Base-by-base conservation (phyloP, 1,284 basidiomycete species). In the Earliella scabrosa region DNA sequence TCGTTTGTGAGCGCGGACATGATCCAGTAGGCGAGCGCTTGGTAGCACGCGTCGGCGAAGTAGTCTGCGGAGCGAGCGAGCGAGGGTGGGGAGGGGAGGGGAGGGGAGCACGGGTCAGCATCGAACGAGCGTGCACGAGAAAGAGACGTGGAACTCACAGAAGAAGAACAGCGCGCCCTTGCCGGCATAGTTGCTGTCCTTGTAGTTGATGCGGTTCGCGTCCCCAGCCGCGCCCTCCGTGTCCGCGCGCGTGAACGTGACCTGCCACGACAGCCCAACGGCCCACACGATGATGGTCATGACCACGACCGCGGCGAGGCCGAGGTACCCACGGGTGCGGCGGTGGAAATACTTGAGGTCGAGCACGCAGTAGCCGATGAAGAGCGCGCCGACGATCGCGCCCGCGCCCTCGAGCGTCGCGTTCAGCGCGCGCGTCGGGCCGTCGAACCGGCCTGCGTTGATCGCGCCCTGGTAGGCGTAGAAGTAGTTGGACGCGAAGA, bases 1-100 rank as follows among this genome's bases (percentile, higher is more conserved):
- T 79, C 74, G 63, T 79, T 79, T 39, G 73, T 68, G 59, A 80
- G 70, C 29, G 76, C 73, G 38, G 75, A 74, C 75, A 78, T 77
- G 67, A 76, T 74, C 77, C 72, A 74, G 64, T 74, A 73, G 51
- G 66, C 72, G 58, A 76, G 68, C 36, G 74, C 75, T 63, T 76
- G 74, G 62, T 73, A 75, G 61, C 67, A 68, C 38, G 74, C 70
- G 61, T 76, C 74, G 35, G 58, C 56, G 62, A 75, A 76, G 67
- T 68, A 76, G 64, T 68, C 73, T 74, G 54, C n/a, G n/a, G n/a
- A n/a, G n/a, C n/a, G 36, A 2, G 49, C 13, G 8, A 32, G 10
- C 20, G 6, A 13, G 45, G 14, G 23, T 11, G 52, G 1, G 18
- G 10, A 3, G 10, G 20, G 21, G 9, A 21, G 21, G 29, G 40